These are phyloP conservation scores for Ceratocystiopsis brevicomis DNA, from an alignment of 2,329 filamentous ascomycete species.

Conservation along the genomic window DNA sequence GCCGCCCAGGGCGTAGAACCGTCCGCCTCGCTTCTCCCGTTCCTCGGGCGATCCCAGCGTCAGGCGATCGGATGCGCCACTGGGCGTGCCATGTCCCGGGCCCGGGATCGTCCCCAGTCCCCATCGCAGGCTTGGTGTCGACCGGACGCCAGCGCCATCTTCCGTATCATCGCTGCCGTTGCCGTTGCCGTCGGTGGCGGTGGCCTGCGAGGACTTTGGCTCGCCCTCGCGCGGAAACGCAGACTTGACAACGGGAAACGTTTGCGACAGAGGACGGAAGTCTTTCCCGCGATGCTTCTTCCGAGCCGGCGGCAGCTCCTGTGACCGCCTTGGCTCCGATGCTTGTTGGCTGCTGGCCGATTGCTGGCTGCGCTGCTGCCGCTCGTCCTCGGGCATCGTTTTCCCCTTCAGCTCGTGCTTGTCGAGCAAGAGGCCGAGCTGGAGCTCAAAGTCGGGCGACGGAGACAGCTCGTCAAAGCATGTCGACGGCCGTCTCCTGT, in stretches of 20 bases:
- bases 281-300: not conserved
- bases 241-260: slow-evolving; percentile 6
- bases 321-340: not conserved
- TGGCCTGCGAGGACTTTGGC: not conserved
- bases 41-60: too few relatives aligned
- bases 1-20: not conserved
- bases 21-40: not conserved
- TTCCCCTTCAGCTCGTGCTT: not conserved
- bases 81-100: too few relatives aligned
- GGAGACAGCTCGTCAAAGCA: not conserved
- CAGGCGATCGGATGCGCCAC: too few relatives aligned
- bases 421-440: slow-evolving; percentile 1
- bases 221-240: not conserved
- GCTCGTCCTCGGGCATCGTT: not conserved
- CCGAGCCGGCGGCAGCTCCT: slow-evolving; percentile 1
- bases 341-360: not conserved
- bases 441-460: slow-evolving; percentile 5
- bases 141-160: too few relatives aligned
- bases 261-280: slow-evolving; percentile 5
- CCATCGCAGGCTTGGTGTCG: too few relatives aligned
- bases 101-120: too few relatives aligned
- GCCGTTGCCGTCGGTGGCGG: too few relatives aligned
- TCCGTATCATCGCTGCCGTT: too few relatives aligned
- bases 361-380: not conserved
- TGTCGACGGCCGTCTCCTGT: too few relatives aligned